Base-by-base conservation (phyloP, 108 stramenopile species). In the Poteriospumella lacustris region DNA sequence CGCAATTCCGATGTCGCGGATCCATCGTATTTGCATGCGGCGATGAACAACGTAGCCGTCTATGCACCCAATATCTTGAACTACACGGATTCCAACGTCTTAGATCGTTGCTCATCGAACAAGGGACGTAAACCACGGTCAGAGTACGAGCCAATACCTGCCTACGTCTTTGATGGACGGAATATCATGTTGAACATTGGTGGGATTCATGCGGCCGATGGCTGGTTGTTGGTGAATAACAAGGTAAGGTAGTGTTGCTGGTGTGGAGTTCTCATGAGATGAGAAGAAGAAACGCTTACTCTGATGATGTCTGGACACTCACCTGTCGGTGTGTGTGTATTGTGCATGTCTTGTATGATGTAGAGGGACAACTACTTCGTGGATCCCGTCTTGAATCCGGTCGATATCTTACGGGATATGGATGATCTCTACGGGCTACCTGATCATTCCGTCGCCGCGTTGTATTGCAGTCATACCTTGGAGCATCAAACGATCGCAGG, bases 121-220 rank as follows among this genome's bases (percentile, higher is more conserved):
- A n/a, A n/a, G n/a, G n/a, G n/a, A n/a, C n/a, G n/a, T n/a, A n/a
- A n/a, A n/a, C n/a, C n/a, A n/a, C n/a, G n/a, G n/a, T n/a, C n/a
- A n/a, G n/a, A n/a, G n/a, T n/a, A n/a, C n/a, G n/a, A n/a, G n/a
- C 47, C 47, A 5, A 19, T 64, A 3, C 60, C 60, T 33, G 15
- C 3, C 15, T 3, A 64, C 5, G 24, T 64, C 29, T 64, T 64
- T 24, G 60, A 64, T 24, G 60, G 60, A 5, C 28, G 60, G 36
- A 26, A 34, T 64, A 64, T 64, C 36, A 3, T 64, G 12, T 73
- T 73, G 70, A 73, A 73, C 42, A 73, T 73, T 56, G 70, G 70
- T 12, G 70, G 70, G 9, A 52, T 52, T 73, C 12, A 39, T 12
- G 9, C 44, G 12, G 47, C 43, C 33, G 12, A 38, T 52, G 70